These are phyloP conservation scores for Alternaria ventricosa DNA, from an alignment of 2,329 filamentous ascomycete genomes.

Conservation along the genomic window DNA sequence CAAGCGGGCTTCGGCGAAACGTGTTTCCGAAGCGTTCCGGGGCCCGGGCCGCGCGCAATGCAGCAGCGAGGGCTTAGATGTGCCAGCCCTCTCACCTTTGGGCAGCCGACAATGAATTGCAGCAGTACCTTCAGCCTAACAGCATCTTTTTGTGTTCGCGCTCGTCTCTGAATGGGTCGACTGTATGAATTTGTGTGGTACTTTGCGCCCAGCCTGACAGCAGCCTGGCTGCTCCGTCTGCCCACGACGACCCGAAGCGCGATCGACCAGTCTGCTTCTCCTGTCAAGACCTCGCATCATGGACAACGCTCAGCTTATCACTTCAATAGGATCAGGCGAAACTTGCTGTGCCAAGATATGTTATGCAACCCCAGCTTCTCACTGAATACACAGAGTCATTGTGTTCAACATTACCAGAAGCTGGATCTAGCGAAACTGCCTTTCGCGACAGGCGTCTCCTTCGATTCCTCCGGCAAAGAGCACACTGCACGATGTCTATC, in stretches of 20 bases:
- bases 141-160: neutral
- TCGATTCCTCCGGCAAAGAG: neutral
- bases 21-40: neutral
- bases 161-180: neutral
- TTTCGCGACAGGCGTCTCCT: neutral
- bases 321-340: neutral
- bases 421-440: neutral
- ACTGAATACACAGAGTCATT: neutral
- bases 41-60: neutral
- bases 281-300: neutral
- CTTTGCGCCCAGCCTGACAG: neutral
- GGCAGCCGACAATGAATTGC: neutral
- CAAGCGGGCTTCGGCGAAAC: neutral
- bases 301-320: neutral
- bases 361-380: neutral
- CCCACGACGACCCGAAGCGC: neutral
- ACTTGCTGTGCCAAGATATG: neutral
- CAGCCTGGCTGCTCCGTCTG: neutral
- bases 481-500: slow-evolving; percentile 28
- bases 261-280: neutral
- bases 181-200: neutral
- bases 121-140: neutral
- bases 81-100: neutral
- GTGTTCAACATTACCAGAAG: neutral
- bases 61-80: no score